Conservation (phyloP, 495 filamentous ascomycete species). For the Hypoxylon crocopeplum region DNA sequence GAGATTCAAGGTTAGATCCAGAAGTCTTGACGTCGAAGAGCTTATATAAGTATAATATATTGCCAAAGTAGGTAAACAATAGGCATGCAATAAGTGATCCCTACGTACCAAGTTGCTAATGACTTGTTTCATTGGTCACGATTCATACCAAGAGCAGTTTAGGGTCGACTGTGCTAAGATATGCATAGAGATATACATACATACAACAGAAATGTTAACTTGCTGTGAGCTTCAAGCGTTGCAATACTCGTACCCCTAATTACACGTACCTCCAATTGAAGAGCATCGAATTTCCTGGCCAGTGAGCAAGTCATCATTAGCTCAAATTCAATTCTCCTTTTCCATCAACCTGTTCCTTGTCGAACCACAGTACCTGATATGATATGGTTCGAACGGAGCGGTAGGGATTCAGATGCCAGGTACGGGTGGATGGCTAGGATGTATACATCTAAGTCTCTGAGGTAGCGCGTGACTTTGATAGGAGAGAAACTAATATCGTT, state of each 20-base stretch:
- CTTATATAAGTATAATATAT: neutral
- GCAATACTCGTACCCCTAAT: too few species aligned
- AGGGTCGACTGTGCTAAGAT: neutral
- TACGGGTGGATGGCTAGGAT: conserved; percentile 15
- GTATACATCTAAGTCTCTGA: conserved; percentile 15
- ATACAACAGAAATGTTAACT: too few species aligned
- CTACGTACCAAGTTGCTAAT: conserved; percentile 10
- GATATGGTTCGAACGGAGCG: conserved; percentile 13
- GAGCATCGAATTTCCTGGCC: too few species aligned
- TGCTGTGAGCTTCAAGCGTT: too few species aligned
- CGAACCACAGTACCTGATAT: conserved; percentile 15
- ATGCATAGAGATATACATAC: too few species aligned
- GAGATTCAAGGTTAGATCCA: too few species aligned
- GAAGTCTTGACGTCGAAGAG: conserved; percentile 13
- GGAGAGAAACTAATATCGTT: neutral
- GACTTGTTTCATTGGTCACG: conserved; percentile 22
- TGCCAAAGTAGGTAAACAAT: neutral
- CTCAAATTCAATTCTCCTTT: conserved; percentile 2
- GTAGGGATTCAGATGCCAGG: conserved; percentile 29
- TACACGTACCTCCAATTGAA: too few species aligned
- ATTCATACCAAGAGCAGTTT: conserved; percentile 7
- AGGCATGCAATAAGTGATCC: conserved; percentile 20
- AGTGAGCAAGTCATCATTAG: neutral
- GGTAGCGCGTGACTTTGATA: conserved; percentile 3
- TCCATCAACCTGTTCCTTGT: conserved; percentile 18